Evolutionary conservation across 768 basidiomycete species (phyloP), one percentile per base, ranked within the genome.

Genomic region (Amanita inopinata): DNA sequence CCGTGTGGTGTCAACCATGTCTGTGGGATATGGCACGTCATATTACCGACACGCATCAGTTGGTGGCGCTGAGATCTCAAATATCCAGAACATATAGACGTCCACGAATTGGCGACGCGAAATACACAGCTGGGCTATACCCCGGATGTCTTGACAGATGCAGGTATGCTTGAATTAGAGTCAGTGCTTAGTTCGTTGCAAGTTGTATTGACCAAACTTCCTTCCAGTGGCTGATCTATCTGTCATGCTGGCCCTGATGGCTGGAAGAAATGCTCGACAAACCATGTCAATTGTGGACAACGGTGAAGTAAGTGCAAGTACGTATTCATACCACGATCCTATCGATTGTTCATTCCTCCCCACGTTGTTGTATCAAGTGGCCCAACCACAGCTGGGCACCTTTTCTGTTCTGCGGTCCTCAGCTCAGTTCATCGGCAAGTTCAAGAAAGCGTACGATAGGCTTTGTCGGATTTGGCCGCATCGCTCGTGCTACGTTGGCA

Each of bases 391-490:
- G 68, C 15, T 98, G 92, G 86, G 63, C 78, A 0, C 94, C 93
- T 0, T 92, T 90, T 61, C 63, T 69, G 9, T 76, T 93, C 51
- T 90, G 87, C 50, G 93, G 94, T 0, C 84, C 78, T 1, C 88
- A 91, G 56, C 62, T 87, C 14, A 80, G 82, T 60, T 61, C 78
- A 0, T 69, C 71, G 1, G 44, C 54, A 1, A 51, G 65, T 11
- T 65, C 73, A 5, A 70, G 70, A 2, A 70, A 57, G 5, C 77
- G 81, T 32, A 93, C 81, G 1, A 76, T 81, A 2, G 92, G 90
- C 1, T 96, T 98, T 64, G 68, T 98, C 23, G 96, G 96, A 9
- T 97, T 98, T 52, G 94, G 94, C 4, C 78, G 94, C 18, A 98
- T 98, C 51, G 79, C 91, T 0, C 88, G 92, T 53, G 83, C 83